Evolutionary conservation across 768 basidiomycete species (phyloP).

Genomic region (Lanmaoa pseudosensibilis): DNA sequence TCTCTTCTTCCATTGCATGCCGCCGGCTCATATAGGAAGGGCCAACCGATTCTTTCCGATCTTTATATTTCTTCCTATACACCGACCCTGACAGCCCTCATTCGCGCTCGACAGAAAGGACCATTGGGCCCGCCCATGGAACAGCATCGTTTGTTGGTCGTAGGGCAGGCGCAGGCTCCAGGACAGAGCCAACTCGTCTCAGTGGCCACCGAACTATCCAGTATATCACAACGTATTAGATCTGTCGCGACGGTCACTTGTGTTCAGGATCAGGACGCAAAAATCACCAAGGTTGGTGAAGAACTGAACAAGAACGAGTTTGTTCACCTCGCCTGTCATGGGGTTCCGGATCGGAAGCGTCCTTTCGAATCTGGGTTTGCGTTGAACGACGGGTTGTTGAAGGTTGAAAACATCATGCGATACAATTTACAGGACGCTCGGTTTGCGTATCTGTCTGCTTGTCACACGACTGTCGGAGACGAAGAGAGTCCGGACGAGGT

Average conservation of each 20-base stretch:
- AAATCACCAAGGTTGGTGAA: background rate
- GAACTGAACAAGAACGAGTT: background rate
- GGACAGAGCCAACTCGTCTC: background rate
- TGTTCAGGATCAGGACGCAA: background rate
- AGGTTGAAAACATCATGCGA: conserved; percentile 5
- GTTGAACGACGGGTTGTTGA: background rate
- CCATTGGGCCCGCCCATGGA: background rate
- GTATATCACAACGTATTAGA: background rate
- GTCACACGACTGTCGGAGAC: conserved; percentile 11
- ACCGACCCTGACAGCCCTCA: background rate
- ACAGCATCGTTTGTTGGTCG: background rate
- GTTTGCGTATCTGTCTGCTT: conserved; percentile 26
- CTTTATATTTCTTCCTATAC: conserved; percentile 4
- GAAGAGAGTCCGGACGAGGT: background rate
- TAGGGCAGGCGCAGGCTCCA: conserved; percentile 2
- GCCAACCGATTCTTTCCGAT: background rate
- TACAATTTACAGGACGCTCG: conserved; percentile 1
- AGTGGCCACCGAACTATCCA: background rate
- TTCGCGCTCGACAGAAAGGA: background rate
- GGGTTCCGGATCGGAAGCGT: background rate
- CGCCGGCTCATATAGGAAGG: too few species aligned
- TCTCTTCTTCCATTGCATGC: background rate
- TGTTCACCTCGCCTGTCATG: conserved; percentile 20
- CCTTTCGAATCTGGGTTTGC: conserved; percentile 22
- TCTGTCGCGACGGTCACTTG: background rate